Conservation (phyloP, 139 green algal genomes). For the Chlamydomonas schloesseri region DNA sequence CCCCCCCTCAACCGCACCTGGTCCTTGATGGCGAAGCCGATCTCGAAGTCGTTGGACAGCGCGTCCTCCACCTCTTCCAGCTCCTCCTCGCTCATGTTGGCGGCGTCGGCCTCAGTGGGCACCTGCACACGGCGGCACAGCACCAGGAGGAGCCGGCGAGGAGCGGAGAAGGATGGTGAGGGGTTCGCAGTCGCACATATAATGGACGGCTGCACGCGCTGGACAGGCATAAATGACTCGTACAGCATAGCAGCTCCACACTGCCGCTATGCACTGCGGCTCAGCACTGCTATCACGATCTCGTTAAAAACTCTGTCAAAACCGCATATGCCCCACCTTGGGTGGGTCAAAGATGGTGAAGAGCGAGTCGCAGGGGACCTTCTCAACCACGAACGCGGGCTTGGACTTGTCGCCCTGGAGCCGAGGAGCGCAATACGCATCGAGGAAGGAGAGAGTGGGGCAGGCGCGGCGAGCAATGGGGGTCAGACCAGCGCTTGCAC, state of each 20-base stretch:
- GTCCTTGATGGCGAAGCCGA: slow-evolving; percentile 61
- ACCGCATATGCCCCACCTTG: slow-evolving; percentile 20
- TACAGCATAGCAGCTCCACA: too few species aligned
- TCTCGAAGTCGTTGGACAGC: slow-evolving; percentile 58
- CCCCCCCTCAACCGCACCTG: not conserved
- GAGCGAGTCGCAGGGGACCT: slow-evolving; percentile 60
- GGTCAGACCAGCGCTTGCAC: too few species aligned
- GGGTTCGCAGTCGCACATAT: not conserved
- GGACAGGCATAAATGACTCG: too few species aligned
- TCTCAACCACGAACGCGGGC: slow-evolving; percentile 52
- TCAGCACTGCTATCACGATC: too few species aligned
- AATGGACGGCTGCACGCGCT: too few species aligned
- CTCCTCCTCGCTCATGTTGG: slow-evolving; percentile 45
- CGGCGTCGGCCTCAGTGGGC: slow-evolving; percentile 26
- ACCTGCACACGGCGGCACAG: slow-evolving; percentile 28
- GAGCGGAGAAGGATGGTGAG: not conserved
- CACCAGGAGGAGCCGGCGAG: not conserved
- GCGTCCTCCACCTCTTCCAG: slow-evolving; percentile 59
- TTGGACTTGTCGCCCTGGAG: slow-evolving; percentile 51
- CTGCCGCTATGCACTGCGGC: too few species aligned
- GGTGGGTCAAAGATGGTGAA: slow-evolving; percentile 67
- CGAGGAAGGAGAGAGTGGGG: too few species aligned
- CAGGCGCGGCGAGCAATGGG: too few species aligned
- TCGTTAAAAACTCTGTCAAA: too few species aligned
- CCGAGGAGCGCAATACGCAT: too few species aligned